Evolutionary conservation across 345 rosid genomes (phyloP), one percentile per base, ranked within the genome.

Genomic region (Rubroshorea leprosula): DNA sequence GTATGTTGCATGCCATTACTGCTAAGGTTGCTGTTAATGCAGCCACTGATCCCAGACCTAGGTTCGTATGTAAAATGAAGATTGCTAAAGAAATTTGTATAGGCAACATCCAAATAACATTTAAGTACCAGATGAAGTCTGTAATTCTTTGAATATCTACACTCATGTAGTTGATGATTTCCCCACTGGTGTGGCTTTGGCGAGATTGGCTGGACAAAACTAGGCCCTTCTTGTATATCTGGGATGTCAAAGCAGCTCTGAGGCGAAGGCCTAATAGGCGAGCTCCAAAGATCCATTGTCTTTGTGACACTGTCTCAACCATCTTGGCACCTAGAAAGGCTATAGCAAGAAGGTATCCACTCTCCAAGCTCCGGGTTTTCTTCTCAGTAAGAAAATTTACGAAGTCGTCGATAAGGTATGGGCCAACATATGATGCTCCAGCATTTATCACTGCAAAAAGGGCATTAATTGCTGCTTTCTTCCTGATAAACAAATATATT

Each of bases 381-480:
- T 80, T 85, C 17, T 73, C 53, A 1, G 69, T 62, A 2, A 90
- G 69, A 66, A 81, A 90, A 54, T 18, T 80, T 1, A 90, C 90
- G 2, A 90, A 83, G 73, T 81, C 83, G 3, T 79, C 62, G 49
- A 90, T 85, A 55, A 90, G 90, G 70, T 87, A 90, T 5, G 97
- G 96, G 20, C 97, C 96, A 17, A 85, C 85, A 45, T 87, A 90
- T 9, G 96, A 85, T 18, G 87, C 69, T 19, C 61, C 71, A 0
- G 97, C 96, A 57, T 66, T 83, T 27, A 65, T 55, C 17, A 90
- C 80, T 7, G 97, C 97, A 68, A 87, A 85, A 5, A 69, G 23
- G 18, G 87, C 97, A 68, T 83, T 90, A 57, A 85, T 74, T 3
- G 84, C 80, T 57, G 91, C 90, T 69, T 83, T 91, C 74, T 64